Evolutionary conservation across 2,329 filamentous ascomycete genomes (phyloP).

Genomic region (Albifimbria verrucaria): DNA sequence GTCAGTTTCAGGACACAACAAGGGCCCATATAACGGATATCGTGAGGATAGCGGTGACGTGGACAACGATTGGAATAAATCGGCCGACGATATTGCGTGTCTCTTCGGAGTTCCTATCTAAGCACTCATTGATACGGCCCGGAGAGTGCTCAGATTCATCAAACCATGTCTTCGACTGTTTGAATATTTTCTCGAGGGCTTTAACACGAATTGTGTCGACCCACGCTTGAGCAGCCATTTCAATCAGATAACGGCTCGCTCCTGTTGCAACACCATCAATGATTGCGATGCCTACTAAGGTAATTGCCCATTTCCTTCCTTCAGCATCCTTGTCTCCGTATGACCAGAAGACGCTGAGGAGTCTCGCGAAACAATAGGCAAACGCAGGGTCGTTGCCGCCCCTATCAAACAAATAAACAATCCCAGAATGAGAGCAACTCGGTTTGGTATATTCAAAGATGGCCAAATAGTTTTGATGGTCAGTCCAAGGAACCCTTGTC

Average conservation of each 20-base stretch:
- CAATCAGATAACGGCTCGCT: conserved; percentile 66
- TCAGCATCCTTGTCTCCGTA: conserved; percentile 41
- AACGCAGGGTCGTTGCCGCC: conserved; percentile 71
- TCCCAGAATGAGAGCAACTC: conserved; percentile 55
- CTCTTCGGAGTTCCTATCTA: conserved; percentile 83
- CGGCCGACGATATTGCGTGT: conserved; percentile 79
- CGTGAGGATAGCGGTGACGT: conserved; percentile 62
- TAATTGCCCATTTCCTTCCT: conserved; percentile 65
- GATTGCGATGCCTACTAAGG: conserved; percentile 65
- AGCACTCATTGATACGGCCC: conserved; percentile 61
- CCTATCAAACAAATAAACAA: conserved; percentile 60
- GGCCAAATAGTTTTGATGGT: conserved; percentile 64
- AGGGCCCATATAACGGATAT: conserved; percentile 75
- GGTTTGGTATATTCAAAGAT: conserved; percentile 48
- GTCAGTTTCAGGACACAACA: conserved; percentile 72
- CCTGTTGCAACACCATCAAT: conserved; percentile 65
- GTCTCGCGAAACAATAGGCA: conserved; percentile 69
- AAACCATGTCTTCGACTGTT: conserved; percentile 78
- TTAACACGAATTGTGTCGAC: conserved; percentile 66
- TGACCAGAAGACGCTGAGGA: conserved; percentile 68
- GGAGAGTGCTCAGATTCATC: conserved; percentile 64
- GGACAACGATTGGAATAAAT: conserved; percentile 69
- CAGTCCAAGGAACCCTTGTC: conserved; percentile 5
- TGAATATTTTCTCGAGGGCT: conserved; percentile 66
- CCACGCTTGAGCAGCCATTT: conserved; percentile 72